Percentiles rank a stretch among this genome's conserved stretches.
Conservation (phyloP, 1,139 yeast species). For the Entelexis paramagnoliae region DNA sequence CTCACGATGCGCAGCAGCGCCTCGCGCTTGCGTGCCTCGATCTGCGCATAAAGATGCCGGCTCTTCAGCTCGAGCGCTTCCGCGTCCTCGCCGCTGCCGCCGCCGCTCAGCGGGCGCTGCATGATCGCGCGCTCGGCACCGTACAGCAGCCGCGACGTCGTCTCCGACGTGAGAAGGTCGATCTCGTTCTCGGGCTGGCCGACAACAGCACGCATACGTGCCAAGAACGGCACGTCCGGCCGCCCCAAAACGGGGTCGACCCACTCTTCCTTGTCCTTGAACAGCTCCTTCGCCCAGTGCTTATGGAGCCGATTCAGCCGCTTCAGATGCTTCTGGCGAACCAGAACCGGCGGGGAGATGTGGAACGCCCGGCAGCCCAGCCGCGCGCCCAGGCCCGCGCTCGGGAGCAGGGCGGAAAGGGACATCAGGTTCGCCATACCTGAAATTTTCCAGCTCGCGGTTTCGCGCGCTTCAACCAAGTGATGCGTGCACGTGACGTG, state of each 20-base stretch:
- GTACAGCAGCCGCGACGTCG: slow-evolving; percentile 63
- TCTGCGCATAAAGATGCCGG: slow-evolving; percentile 32
- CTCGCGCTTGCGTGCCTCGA: slow-evolving; percentile 52
- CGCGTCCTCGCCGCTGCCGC: slow-evolving; percentile 5
- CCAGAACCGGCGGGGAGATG: slow-evolving; percentile 17
- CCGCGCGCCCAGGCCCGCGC: slow-evolving; percentile 4
- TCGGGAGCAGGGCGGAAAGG: slow-evolving; percentile 3
- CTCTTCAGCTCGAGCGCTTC: slow-evolving; percentile 5
- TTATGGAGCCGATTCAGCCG: slow-evolving; percentile 25
- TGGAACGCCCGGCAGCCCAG: slow-evolving; percentile 19
- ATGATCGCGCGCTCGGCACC: slow-evolving; percentile 49
- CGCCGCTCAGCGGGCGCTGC: neutral
- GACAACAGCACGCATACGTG: slow-evolving; percentile 55
- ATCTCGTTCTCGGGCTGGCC: slow-evolving; percentile 52
- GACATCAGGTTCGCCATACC: slow-evolving; percentile 2
- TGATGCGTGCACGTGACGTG: neutral
- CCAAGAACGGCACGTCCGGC: slow-evolving; percentile 54
- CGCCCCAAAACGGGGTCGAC: slow-evolving; percentile 80
- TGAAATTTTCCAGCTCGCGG: slow-evolving; percentile 1
- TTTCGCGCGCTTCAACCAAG: neutral
- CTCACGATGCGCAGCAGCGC: slow-evolving; percentile 63
- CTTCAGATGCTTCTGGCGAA: slow-evolving; percentile 24
- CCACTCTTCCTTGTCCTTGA: slow-evolving; percentile 24
- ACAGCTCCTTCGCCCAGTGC: slow-evolving; percentile 26
- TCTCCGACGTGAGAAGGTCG: slow-evolving; percentile 33